Base-by-base conservation (phyloP, 257 asterid species). In the Phtheirospermum japonicum region DNA sequence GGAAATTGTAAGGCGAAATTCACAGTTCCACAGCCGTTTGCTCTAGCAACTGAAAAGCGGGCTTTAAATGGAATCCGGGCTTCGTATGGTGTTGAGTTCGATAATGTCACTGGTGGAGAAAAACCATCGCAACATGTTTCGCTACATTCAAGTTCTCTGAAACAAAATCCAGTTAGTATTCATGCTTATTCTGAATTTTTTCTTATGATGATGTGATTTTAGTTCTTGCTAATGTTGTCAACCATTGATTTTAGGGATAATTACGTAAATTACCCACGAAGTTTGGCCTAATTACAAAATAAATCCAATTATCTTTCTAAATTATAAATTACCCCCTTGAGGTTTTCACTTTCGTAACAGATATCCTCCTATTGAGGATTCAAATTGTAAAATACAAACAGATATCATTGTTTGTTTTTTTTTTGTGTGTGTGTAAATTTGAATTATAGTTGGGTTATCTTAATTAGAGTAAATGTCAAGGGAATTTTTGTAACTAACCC, bases 31-130 rank as follows among this genome's bases (percentile, higher is more conserved):
- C 94, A 77, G 75, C 96, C 96, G 11, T 89, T 89, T 77, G 85
- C 96, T 68, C 76, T 89, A 77, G 95, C 95, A 48, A 89, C 95
- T 34, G 95, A 82, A 66, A 89, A 84, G 69, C 96, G 95, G 36
- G 95, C 94, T 48, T 73, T 72, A 26, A 64, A 57, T 45, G 96
- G 88, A 53, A 56, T 61, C 14, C 90, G 88, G 28, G 54, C 54
- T 32, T 73, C 79, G 19, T 31, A 70, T 46, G 89, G 77, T 17
- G 68, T 73, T 53, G 92, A 82, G 74, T 45, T 57, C 23, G 89
- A 72, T 49, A 71, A 67, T 66, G 45, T 39, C 52, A 63, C 18
- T 57, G 59, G 65, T 60, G 75, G 64, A 45, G 77, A n/a, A n/a
- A n/a, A n/a, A n/a, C n/a, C n/a, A n/a, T n/a, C n/a, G n/a, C n/a